phyloP scores from a whole-genome alignment of 2,329 filamentous ascomycete genomes.

The Cercospora janseana region DNA sequence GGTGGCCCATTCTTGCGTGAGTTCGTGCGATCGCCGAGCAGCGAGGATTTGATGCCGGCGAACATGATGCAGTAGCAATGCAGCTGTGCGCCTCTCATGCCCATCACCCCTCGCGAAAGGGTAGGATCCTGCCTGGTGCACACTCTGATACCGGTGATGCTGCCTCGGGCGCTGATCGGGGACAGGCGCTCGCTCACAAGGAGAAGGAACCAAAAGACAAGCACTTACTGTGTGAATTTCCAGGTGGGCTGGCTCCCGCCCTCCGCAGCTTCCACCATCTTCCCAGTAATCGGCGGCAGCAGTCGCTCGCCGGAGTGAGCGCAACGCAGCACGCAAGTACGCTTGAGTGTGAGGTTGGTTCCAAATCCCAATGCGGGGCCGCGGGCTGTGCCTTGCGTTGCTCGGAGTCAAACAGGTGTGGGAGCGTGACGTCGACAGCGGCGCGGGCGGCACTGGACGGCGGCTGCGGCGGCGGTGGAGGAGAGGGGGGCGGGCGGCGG shows the following conservation, averaged over 20 bases:
- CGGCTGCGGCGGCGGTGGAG: neutral
- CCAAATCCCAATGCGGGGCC: slow-evolving; percentile 12
- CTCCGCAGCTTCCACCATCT: slow-evolving; percentile 94
- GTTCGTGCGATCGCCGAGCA: slow-evolving; percentile 32
- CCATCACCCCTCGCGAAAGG: no score
- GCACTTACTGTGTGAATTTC: slow-evolving; percentile 97
- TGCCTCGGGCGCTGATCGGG: slow-evolving; percentile 5
- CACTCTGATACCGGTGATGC: neutral
- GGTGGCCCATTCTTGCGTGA: slow-evolving; percentile 1
- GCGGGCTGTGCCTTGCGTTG: slow-evolving; percentile 6
- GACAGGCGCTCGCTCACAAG: neutral
- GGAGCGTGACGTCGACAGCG: neutral
- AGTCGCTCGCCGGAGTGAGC: slow-evolving; percentile 4
- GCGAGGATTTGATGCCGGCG: slow-evolving; percentile 11
- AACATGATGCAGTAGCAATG: slow-evolving; percentile 32
- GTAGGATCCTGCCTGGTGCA: neutral
- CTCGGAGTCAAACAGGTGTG: neutral
- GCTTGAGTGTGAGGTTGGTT: neutral
- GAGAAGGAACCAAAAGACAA: slow-evolving; percentile 8
- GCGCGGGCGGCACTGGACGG: neutral
- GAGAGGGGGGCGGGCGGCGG: neutral
- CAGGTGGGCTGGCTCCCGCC: slow-evolving; percentile 79
- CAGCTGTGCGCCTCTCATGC: no score
- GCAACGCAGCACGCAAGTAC: neutral
- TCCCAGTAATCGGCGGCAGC: slow-evolving; percentile 38